Percentiles rank a stretch among this genome's conserved stretches.
These are phyloP conservation scores for Trichophyton mentagrophytes DNA, from an alignment of 2,329 filamentous ascomycete genomes.

Conservation along the genomic window DNA sequence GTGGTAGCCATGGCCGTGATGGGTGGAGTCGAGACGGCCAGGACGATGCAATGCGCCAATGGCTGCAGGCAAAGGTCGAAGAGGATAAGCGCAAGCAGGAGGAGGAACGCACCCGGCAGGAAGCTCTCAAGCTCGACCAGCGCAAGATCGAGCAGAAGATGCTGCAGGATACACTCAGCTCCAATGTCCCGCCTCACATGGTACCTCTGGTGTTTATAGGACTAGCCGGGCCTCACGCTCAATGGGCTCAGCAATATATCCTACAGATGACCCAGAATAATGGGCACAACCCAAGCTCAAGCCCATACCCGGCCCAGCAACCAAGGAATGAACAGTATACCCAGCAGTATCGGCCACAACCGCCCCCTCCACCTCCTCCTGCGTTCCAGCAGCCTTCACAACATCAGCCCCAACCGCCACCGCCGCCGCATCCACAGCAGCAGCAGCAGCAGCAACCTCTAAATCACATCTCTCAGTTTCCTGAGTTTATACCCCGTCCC, in stretches of 20 bases:
- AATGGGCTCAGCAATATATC: slow-evolving; percentile 57
- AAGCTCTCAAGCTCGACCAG: slow-evolving; percentile 56
- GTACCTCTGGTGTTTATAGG: slow-evolving; percentile 63
- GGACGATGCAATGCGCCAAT: slow-evolving; percentile 59
- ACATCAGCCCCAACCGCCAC: background rate
- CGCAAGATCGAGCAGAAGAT: slow-evolving; percentile 61
- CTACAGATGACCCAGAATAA: slow-evolving; percentile 35
- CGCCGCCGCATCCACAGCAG: background rate
- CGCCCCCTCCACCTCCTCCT: background rate
- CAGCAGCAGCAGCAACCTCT: background rate
- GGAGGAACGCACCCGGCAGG: slow-evolving; percentile 54
- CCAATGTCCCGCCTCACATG: slow-evolving; percentile 61
- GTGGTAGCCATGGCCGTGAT: background rate
- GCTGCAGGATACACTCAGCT: slow-evolving; percentile 53
- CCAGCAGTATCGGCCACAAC: background rate
- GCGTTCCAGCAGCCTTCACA: background rate
- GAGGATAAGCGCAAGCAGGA: slow-evolving; percentile 61
- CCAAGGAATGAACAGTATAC: background rate
- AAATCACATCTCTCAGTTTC: background rate
- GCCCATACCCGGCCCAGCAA: background rate
- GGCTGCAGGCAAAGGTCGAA: slow-evolving; percentile 58
- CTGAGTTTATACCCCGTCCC: background rate
- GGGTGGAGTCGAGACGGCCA: slow-evolving; percentile 14
- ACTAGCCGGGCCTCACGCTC: slow-evolving; percentile 52
- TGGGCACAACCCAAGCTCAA: slow-evolving; percentile 25